These are phyloP conservation scores for Talaromyces proteolyticus DNA, from an alignment of 495 filamentous ascomycete species.

Conservation along the genomic window DNA sequence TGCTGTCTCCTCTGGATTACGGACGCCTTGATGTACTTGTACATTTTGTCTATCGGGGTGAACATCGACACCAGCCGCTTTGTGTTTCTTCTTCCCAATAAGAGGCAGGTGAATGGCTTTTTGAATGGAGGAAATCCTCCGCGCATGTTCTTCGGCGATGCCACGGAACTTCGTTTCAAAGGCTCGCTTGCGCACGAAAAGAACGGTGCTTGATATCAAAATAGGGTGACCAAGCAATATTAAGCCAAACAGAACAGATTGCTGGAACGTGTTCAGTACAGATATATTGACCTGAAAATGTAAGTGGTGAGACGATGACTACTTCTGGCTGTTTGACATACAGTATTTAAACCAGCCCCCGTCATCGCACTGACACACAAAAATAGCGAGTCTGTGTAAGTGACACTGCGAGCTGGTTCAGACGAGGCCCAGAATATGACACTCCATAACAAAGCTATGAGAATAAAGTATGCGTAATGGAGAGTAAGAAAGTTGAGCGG, in stretches of 20 bases:
- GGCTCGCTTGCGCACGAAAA: slow-evolving; percentile 56
- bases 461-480: slow-evolving; percentile 74
- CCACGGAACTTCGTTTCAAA: slow-evolving; percentile 64
- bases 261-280: slow-evolving; percentile 73
- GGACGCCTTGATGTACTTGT: background rate
- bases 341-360: slow-evolving; percentile 66
- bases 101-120: background rate
- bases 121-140: background rate
- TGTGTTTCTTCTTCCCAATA: background rate
- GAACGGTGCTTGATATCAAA: slow-evolving; percentile 33
- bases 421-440: slow-evolving; percentile 70
- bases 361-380: slow-evolving; percentile 77
- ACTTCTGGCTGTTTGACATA: no score
- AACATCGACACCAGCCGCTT: background rate
- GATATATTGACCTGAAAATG: slow-evolving; percentile 51
- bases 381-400: slow-evolving; percentile 73
- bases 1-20: background rate
- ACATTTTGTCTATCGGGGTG: background rate
- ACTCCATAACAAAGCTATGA: slow-evolving; percentile 55
- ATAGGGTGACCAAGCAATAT: slow-evolving; percentile 65
- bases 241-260: slow-evolving; percentile 65
- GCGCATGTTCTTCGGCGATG: slow-evolving; percentile 43
- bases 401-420: slow-evolving; percentile 53
- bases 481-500: slow-evolving; percentile 72
- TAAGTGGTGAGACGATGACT: no score